phyloP scores from a whole-genome alignment of 371 early-diverging fungal genomes.

The Chytridiales sp. region DNA sequence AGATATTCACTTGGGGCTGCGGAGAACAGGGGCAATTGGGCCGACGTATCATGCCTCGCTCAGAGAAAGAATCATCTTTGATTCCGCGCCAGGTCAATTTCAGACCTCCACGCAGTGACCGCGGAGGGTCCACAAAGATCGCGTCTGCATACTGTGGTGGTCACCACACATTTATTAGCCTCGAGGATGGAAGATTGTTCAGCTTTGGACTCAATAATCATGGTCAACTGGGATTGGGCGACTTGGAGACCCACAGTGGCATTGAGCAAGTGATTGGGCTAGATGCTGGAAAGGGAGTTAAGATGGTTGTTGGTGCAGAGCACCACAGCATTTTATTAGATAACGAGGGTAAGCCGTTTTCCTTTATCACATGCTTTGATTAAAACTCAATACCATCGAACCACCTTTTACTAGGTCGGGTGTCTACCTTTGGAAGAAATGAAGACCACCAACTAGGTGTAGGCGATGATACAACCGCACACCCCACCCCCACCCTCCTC shows the following conservation, averaged over 20 bases:
- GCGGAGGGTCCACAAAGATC: constrained; percentile 56
- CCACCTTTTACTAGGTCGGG: constrained; percentile 40
- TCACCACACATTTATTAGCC: constrained; percentile 84
- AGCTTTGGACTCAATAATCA: constrained; percentile 96
- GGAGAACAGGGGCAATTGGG: constrained; percentile 96
- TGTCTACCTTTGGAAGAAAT: constrained; percentile 80
- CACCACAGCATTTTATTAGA: constrained; percentile 83
- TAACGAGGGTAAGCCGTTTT: constrained; percentile 55
- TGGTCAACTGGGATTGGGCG: constrained; percentile 81
- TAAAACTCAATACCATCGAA: neutral
- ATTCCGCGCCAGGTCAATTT: constrained; percentile 47
- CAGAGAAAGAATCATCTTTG: constrained; percentile 35
- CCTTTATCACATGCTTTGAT: constrained; percentile 1
- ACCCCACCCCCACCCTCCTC: constrained; percentile 7
- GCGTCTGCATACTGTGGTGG: constrained; percentile 75
- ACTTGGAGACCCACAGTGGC: constrained; percentile 33
- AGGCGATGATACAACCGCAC: constrained; percentile 10
- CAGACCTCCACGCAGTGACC: constrained; percentile 59
- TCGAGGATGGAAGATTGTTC: constrained; percentile 60
- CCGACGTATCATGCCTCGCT: constrained; percentile 38
- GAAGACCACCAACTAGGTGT: constrained; percentile 45
- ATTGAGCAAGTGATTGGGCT: constrained; percentile 50
- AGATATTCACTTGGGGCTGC: constrained; percentile 90
- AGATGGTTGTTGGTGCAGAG: constrained; percentile 79
- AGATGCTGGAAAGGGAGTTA: constrained; percentile 25